A percentile compares a stretch with the other conserved stretches of the same genome.
phyloP scores from a whole-genome alignment of 2,329 filamentous ascomycete species.

The Lasiodiplodia hormozganensis region DNA sequence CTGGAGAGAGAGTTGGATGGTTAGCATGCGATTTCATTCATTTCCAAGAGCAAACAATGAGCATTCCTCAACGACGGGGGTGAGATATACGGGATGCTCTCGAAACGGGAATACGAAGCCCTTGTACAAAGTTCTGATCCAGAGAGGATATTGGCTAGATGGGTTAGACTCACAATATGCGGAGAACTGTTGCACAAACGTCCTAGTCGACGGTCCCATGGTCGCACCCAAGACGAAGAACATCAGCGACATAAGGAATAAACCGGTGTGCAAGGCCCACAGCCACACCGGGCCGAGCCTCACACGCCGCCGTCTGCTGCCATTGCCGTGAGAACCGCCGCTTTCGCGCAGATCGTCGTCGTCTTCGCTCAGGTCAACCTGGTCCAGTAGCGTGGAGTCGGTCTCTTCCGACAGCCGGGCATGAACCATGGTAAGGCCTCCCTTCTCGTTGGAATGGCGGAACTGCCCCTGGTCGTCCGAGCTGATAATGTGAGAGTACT shows the following conservation, averaged over 20 bases:
- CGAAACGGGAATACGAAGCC: too few relatives aligned
- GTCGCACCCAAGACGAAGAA: slow-evolving; percentile 16
- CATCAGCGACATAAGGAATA: slow-evolving; percentile 19
- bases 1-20: neutral
- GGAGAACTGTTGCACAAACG: slow-evolving; percentile 13
- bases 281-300: slow-evolving; percentile 27
- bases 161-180: slow-evolving; percentile 18
- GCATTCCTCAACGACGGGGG: too few relatives aligned
- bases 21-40: slow-evolving; percentile 5
- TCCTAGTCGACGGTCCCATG: slow-evolving; percentile 7
- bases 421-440: slow-evolving; percentile 4
- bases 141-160: neutral
- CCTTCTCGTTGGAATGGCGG: slow-evolving; percentile 14
- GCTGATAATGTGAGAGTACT: slow-evolving; percentile 15
- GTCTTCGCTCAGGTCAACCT: slow-evolving; percentile 13
- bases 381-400: slow-evolving; percentile 12
- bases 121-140: neutral
- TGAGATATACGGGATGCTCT: too few relatives aligned
- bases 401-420: slow-evolving; percentile 22
- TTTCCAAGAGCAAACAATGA: too few relatives aligned
- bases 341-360: slow-evolving; percentile 2
- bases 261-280: slow-evolving; percentile 23
- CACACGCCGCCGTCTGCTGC: neutral
- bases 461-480: slow-evolving; percentile 7
- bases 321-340: neutral